Conservation (phyloP, 495 filamentous ascomycete genomes). For the Penicillium coffeae region DNA sequence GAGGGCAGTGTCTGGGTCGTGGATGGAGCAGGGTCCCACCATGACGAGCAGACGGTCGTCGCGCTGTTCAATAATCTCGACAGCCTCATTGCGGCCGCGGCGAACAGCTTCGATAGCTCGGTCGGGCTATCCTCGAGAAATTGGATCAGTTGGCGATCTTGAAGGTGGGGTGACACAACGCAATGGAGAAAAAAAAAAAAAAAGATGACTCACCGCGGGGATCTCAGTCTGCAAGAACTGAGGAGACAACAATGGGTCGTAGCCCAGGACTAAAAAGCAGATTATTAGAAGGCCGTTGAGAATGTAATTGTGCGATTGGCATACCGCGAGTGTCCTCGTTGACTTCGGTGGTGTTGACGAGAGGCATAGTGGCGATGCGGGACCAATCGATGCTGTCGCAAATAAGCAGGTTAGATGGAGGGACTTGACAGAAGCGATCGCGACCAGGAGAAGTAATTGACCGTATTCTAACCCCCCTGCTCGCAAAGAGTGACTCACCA, state of each 20-base stretch:
- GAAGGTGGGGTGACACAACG: slow-evolving; percentile 6
- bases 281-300: background rate
- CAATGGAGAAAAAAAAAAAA: slow-evolving; percentile 8
- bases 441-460: background rate
- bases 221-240: slow-evolving; percentile 84
- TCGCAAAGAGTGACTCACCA: background rate
- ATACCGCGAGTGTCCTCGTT: slow-evolving; percentile 54
- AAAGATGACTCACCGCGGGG: slow-evolving; percentile 61
- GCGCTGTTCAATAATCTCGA: slow-evolving; percentile 74
- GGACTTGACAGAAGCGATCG: background rate
- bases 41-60: slow-evolving; percentile 89
- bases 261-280: slow-evolving; percentile 69
- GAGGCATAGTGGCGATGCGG: slow-evolving; percentile 39
- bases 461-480: background rate
- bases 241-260: slow-evolving; percentile 91
- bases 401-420: background rate
- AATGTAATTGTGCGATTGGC: slow-evolving; percentile 9
- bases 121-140: slow-evolving; percentile 33
- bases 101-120: slow-evolving; percentile 66
- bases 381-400: slow-evolving; percentile 1
- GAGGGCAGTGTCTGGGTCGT: slow-evolving; percentile 82
- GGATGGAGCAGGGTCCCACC: slow-evolving; percentile 94
- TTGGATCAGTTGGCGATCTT: slow-evolving; percentile 10
- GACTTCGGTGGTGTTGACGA: slow-evolving; percentile 44
- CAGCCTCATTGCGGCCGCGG: slow-evolving; percentile 75